Conservation (phyloP, 2,329 filamentous ascomycete genomes). For the Neocucurbitaria cava region DNA sequence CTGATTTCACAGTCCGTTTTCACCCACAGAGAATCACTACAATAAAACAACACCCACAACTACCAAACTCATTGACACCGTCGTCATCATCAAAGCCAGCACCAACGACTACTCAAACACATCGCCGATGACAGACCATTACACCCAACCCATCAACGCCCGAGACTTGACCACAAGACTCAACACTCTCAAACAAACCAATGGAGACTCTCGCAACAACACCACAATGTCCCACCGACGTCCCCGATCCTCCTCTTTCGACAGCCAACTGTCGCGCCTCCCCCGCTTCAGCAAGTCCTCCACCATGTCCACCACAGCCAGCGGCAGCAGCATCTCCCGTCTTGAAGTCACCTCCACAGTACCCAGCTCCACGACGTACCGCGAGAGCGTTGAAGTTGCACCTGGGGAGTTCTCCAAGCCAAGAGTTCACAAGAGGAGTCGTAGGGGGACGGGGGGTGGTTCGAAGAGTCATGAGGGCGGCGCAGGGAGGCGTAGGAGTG, state of each 20-base stretch:
- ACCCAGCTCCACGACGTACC: constrained; percentile 18
- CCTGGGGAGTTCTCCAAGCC: constrained; percentile 41
- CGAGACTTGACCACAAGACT: constrained; percentile 36
- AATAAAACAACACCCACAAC: background rate
- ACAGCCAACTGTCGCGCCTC: constrained; percentile 19
- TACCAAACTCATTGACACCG: constrained; percentile 2
- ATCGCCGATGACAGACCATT: constrained; percentile 41
- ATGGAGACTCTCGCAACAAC: constrained; percentile 24
- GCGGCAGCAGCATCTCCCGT: constrained; percentile 19
- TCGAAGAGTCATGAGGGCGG: constrained; percentile 19
- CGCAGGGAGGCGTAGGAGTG: no score
- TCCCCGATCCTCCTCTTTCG: constrained; percentile 40
- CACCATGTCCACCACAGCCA: constrained; percentile 34
- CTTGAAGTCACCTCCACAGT: constrained; percentile 17
- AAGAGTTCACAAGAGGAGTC: constrained; percentile 20
- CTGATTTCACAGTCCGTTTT: background rate
- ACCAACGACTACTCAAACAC: constrained; percentile 4
- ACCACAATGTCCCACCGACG: constrained; percentile 22
- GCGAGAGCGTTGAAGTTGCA: constrained; percentile 27
- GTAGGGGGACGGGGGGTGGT: constrained; percentile 25
- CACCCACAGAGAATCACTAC: background rate
- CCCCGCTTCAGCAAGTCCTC: constrained; percentile 33
- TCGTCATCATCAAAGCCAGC: constrained; percentile 10
- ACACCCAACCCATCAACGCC: constrained; percentile 31
- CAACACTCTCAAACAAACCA: constrained; percentile 14